Conservation (phyloP, 164 flowering plant species). For the Pachysandra terminalis region DNA sequence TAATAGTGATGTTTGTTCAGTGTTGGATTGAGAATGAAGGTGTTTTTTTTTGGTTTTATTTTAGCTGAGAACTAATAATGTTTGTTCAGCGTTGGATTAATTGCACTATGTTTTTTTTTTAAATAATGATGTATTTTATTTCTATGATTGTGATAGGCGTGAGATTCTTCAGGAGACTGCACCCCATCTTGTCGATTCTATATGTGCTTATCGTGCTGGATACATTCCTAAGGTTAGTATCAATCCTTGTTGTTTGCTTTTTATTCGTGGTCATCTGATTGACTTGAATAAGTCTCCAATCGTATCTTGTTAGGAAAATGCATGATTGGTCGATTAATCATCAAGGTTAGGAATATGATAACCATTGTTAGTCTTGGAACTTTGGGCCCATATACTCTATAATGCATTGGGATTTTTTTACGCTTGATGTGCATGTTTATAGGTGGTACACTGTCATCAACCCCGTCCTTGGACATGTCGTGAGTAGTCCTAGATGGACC, state of each 20-base stretch:
- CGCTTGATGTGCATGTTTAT: neutral
- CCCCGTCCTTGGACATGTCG: neutral
- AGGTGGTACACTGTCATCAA: neutral
- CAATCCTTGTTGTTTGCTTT: conserved; percentile 7
- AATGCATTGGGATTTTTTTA: neutral
- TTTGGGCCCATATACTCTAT: neutral
- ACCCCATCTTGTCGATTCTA: conserved; percentile 52
- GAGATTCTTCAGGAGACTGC: conserved; percentile 84
- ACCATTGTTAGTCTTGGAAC: neutral
- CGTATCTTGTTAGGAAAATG: too few relatives aligned
- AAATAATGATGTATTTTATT: conserved; percentile 2
- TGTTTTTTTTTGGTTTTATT: too few relatives aligned
- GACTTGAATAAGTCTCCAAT: too few relatives aligned
- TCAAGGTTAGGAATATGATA: neutral
- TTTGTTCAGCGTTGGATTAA: too few relatives aligned
- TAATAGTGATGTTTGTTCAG: neutral
- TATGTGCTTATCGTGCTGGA: conserved; percentile 87
- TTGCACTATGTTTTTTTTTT: too few relatives aligned
- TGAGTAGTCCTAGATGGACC: neutral
- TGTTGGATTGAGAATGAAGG: neutral
- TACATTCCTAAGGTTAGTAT: conserved; percentile 69
- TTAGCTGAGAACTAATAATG: too few relatives aligned
- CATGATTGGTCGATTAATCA: too few relatives aligned
- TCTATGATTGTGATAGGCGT: conserved; percentile 45
- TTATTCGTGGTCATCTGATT: neutral